These are phyloP conservation scores for Cryptosporidium sp. DNA, from an alignment of 169 alveolate genomes.

Conservation along the genomic window DNA sequence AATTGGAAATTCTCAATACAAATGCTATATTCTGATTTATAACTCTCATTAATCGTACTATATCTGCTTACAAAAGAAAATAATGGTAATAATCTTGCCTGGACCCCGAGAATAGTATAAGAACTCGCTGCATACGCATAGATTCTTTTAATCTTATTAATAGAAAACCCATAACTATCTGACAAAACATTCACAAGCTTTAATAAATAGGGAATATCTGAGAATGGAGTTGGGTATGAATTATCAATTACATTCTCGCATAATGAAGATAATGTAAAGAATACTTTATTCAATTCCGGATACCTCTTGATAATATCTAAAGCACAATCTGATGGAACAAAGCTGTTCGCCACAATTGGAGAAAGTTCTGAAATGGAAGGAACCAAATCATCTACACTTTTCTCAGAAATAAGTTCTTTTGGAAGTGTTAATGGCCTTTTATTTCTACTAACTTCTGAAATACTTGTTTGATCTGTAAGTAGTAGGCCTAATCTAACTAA, in stretches of 20 bases:
- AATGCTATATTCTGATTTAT: slow-evolving; percentile 16
- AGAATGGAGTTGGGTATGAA: slow-evolving; percentile 56
- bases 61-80: slow-evolving; percentile 21
- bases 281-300: slow-evolving; percentile 3
- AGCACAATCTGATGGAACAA: slow-evolving; percentile 52
- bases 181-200: slow-evolving; percentile 15
- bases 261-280: slow-evolving; percentile 23
- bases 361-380: slow-evolving; percentile 9
- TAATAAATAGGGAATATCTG: slow-evolving; percentile 50
- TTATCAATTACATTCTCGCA: slow-evolving; percentile 19
- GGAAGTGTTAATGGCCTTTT: slow-evolving; percentile 43
- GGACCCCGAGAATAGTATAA: slow-evolving; percentile 35
- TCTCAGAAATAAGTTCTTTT: slow-evolving; percentile 11
- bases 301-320: not conserved
- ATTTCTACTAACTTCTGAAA: not conserved
- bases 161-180: slow-evolving; percentile 45
- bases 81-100: slow-evolving; percentile 10
- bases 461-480: not conserved
- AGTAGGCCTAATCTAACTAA: slow-evolving; percentile 23
- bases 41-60: not conserved
- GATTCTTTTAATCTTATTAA: slow-evolving; percentile 32
- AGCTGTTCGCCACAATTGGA: slow-evolving; percentile 9
- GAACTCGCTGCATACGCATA: slow-evolving; percentile 58
- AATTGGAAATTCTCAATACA: slow-evolving; percentile 45
- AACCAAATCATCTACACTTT: slow-evolving; percentile 9